Evolutionary conservation across 805 yeast genomes (phyloP).

Genomic region (Lachancea quebecensis): DNA sequence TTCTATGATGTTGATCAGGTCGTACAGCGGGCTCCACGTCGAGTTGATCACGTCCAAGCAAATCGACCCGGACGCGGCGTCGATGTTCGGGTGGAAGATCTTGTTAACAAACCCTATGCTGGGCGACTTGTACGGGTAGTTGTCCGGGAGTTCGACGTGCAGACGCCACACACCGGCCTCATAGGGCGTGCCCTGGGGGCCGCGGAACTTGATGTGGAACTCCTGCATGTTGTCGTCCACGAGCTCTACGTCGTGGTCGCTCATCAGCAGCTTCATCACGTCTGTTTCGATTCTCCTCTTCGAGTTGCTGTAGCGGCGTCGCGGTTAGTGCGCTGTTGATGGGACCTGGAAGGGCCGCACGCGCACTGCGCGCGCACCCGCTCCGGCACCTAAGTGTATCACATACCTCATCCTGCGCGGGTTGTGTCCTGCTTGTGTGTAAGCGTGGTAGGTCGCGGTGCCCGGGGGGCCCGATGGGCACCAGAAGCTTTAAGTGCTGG

Average conservation of each 20-base stretch:
- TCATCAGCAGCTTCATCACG: slow-evolving; percentile 91
- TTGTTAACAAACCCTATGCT: slow-evolving; percentile 89
- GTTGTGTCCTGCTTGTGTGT: background rate
- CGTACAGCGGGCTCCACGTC: slow-evolving; percentile 98
- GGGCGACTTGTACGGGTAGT: slow-evolving; percentile 92
- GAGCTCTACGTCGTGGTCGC: slow-evolving; percentile 81
- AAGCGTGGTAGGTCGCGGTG: background rate
- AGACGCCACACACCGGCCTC: slow-evolving; percentile 86
- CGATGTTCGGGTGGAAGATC: slow-evolving; percentile 93
- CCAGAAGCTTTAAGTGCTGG: too few relatives aligned
- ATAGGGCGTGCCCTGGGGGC: slow-evolving; percentile 84
- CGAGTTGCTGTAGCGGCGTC: slow-evolving; percentile 17
- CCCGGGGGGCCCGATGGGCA: too few relatives aligned
- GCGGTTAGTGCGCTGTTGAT: too few relatives aligned
- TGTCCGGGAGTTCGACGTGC: slow-evolving; percentile 90
- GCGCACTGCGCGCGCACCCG: background rate
- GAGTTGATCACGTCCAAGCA: slow-evolving; percentile 95
- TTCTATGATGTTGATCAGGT: slow-evolving; percentile 82
- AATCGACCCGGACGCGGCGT: slow-evolving; percentile 82
- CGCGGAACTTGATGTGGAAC: slow-evolving; percentile 75
- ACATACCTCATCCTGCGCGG: slow-evolving; percentile 12
- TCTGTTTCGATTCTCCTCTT: slow-evolving; percentile 74
- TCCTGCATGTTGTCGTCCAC: slow-evolving; percentile 82
- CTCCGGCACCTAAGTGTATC: background rate
- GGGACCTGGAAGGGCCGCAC: too few relatives aligned